A percentile compares a stretch with the other conserved stretches of the same genome.
phyloP scores from a whole-genome alignment of 768 basidiomycete genomes.

The Mycena galopus region DNA sequence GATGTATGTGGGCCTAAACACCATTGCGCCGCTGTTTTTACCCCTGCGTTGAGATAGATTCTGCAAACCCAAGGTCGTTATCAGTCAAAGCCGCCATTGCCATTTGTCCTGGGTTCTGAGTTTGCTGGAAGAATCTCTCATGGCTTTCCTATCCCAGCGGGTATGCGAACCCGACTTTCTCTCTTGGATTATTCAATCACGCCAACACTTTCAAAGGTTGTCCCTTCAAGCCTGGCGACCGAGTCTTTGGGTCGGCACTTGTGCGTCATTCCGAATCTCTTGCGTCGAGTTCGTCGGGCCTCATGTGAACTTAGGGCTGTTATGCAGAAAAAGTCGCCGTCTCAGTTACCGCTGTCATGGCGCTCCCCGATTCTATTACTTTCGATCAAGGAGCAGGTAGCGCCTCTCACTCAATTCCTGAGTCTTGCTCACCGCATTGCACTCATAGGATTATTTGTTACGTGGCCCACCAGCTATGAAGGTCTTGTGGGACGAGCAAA shows the following conservation, averaged over 20 bases:
- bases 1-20: constrained; percentile 55
- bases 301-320: constrained; percentile 66
- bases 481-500: constrained; percentile 89
- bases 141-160: constrained; percentile 79
- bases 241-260: constrained; percentile 82
- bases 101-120: constrained; percentile 88
- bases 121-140: constrained; percentile 84
- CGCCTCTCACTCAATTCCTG: constrained; percentile 23
- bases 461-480: constrained; percentile 95
- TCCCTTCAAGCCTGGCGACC: constrained; percentile 83
- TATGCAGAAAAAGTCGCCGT: constrained; percentile 83
- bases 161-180: neutral
- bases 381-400: constrained; percentile 90
- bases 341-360: constrained; percentile 62
- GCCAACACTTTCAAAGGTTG: constrained; percentile 57
- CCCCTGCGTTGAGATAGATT: constrained; percentile 74
- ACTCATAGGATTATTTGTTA: constrained; percentile 78
- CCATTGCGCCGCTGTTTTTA: constrained; percentile 3
- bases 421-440: neutral
- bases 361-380: constrained; percentile 80
- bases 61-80: constrained; percentile 72
- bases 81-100: constrained; percentile 77
- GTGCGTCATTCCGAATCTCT: constrained; percentile 1
- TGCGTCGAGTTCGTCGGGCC: neutral
- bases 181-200: constrained; percentile 46